Evolutionary conservation across 2,329 filamentous ascomycete genomes (phyloP), one percentile per base, ranked within the genome.

Genomic region (Paecilomyces formosus): DNA sequence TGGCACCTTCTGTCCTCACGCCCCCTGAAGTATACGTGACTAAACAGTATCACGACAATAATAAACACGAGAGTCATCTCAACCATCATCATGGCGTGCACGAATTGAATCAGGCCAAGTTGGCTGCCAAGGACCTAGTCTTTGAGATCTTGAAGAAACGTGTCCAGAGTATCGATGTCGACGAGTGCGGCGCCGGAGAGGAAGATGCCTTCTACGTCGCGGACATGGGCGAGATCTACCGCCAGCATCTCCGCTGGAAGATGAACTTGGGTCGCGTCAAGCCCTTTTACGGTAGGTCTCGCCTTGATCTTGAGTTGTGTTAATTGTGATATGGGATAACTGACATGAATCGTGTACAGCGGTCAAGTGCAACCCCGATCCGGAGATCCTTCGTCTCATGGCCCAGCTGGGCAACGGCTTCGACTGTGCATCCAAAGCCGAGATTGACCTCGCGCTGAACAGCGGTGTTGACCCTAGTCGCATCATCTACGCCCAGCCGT

Each of bases 121-220:
- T 75, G 70, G 69, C 74, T 67, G 83, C 90, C 70, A 94, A 93
- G 80, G 83, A 88, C 71, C 78, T 97, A 79, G 92, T 97, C 75
- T 87, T 90, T 73, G 83, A 91, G 72, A 90, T 93, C 72, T 82
- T 99, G 73, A 90, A 91, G 81, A 85, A 88, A 70, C 92, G 90
- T 66, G 89, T 96, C 65, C 85, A 90, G 72, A 84, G 81, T 70
- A 88, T 99, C 74, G 87, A 99, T 79, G 85, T 90, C 70, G 90
- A 97, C 73, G 82, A 82, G 68, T 99, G 94, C 79, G 89, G 90
- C 65, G 85, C 92, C 55, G 94, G 94, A 66, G 94, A 96, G 59
- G 94, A 99, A 79, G 94, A 97, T 78, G 89, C 94, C 60, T 99
- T 99, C 79, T 99, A 96, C 78, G 92, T 99, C 68, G 93, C 92